Conservation (phyloP, 2,329 filamentous ascomycete species). For the Fusarium sp. region DNA sequence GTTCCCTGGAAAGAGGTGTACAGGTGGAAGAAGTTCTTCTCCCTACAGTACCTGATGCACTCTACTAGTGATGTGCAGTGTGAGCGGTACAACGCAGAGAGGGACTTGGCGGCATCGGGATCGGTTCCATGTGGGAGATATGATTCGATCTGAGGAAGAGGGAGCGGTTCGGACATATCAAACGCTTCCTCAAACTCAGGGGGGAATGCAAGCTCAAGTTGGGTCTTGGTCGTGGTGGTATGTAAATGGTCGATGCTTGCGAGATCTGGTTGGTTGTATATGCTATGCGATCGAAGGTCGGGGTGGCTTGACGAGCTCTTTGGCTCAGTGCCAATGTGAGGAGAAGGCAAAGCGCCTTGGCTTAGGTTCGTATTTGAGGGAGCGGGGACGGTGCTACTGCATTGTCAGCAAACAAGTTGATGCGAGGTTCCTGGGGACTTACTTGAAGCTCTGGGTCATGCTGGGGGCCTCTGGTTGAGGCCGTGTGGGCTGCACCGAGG, state of each 20-base stretch:
- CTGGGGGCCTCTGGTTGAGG: conserved; percentile 62
- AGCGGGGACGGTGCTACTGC: conserved; percentile 49
- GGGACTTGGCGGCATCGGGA: conserved; percentile 84
- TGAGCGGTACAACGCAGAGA: conserved; percentile 89
- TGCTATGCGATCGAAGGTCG: conserved; percentile 54
- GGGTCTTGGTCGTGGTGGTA: conserved; percentile 68
- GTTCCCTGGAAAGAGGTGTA: conserved; percentile 97
- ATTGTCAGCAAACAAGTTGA: conserved; percentile 35
- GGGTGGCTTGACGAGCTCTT: conserved; percentile 29
- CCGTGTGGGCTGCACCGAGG: conserved; percentile 59
- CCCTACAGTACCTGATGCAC: conserved; percentile 94
- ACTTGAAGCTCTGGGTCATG: conserved; percentile 65
- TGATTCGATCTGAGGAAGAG: conserved; percentile 85
- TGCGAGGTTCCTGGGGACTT: conserved; percentile 36
- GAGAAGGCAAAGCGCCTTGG: conserved; percentile 46
- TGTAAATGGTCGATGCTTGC: conserved; percentile 69
- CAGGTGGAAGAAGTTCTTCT: conserved; percentile 95
- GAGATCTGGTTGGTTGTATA: conserved; percentile 71
- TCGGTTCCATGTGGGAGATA: conserved; percentile 88
- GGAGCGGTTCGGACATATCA: conserved; percentile 75
- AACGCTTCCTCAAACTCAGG: conserved; percentile 64
- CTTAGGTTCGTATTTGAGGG: conserved; percentile 46
- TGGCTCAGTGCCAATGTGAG: conserved; percentile 42
- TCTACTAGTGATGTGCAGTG: conserved; percentile 97
- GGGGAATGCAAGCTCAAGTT: conserved; percentile 71